Conservation (phyloP, 306 rosid species). For the Arachis stenosperma region DNA sequence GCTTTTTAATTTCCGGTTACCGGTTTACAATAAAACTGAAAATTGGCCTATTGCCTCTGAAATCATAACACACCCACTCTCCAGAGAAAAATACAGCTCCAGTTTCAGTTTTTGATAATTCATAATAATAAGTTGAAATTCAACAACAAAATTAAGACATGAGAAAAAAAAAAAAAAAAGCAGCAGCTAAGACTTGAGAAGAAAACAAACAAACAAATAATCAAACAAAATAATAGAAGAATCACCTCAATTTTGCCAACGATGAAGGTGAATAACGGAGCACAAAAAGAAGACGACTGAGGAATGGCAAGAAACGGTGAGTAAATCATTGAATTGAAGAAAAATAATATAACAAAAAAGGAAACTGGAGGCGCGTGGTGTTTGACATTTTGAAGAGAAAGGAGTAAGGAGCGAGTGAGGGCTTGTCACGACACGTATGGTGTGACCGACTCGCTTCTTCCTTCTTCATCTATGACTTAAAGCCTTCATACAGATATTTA, state of each 20-base stretch:
- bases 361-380: not conserved
- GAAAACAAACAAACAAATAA: not conserved
- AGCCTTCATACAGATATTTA: too few species aligned
- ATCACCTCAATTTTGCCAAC: not conserved
- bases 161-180: too few species aligned
- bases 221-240: not conserved
- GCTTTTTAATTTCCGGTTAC: not conserved
- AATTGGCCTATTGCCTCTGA: not conserved
- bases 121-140: constrained; percentile 3
- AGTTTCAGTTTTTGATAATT: constrained; percentile 21
- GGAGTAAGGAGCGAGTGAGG: not conserved
- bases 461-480: too few species aligned
- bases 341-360: not conserved
- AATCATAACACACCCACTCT: not conserved
- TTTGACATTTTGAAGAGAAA: not conserved
- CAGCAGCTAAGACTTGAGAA: not conserved
- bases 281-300: not conserved
- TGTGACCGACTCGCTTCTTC: too few species aligned
- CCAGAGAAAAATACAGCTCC: constrained; percentile 17
- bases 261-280: not conserved
- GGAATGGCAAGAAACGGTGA: not conserved
- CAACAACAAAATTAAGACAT: not conserved
- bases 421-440: not conserved
- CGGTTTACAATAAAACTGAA: not conserved
- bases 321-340: not conserved